These are phyloP conservation scores for Citrus unshiu DNA, from an alignment of 345 rosid genomes.

Conservation along the genomic window DNA sequence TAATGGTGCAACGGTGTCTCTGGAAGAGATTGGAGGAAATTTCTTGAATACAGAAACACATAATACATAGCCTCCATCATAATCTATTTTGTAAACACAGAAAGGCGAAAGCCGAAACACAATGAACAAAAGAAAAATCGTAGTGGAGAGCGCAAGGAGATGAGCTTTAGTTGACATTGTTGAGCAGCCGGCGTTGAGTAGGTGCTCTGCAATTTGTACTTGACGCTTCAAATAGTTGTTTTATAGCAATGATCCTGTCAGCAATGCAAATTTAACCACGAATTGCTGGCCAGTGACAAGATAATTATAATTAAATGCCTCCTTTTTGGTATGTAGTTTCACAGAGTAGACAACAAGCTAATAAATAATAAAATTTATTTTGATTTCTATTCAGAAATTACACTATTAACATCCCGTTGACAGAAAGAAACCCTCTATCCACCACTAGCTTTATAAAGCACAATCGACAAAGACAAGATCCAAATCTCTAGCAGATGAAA, in stretches of 20 bases:
- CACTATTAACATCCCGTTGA: not conserved
- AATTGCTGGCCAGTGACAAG: not conserved
- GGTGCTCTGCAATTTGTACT: not conserved
- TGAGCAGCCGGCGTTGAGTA: not conserved
- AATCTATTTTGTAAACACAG: not conserved
- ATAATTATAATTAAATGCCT: no score
- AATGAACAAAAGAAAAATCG: conserved; percentile 18
- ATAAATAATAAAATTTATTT: no score
- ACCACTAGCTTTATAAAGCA: not conserved
- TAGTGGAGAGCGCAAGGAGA: conserved; percentile 16
- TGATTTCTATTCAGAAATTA: not conserved
- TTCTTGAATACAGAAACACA: not conserved
- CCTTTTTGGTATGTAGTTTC: not conserved
- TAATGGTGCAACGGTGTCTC: not conserved
- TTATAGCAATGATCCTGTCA: not conserved
- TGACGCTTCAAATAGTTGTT: not conserved
- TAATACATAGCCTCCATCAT: not conserved
- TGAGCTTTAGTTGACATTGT: conserved; percentile 19
- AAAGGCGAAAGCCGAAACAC: not conserved
- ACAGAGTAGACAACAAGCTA: no score
- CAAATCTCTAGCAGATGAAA: no score
- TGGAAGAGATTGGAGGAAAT: not conserved
- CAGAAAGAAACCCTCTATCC: not conserved
- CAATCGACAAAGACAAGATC: no score
- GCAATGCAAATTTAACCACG: not conserved